phyloP scores from a whole-genome alignment of 768 basidiomycete genomes.

The Ramaria rubella region DNA sequence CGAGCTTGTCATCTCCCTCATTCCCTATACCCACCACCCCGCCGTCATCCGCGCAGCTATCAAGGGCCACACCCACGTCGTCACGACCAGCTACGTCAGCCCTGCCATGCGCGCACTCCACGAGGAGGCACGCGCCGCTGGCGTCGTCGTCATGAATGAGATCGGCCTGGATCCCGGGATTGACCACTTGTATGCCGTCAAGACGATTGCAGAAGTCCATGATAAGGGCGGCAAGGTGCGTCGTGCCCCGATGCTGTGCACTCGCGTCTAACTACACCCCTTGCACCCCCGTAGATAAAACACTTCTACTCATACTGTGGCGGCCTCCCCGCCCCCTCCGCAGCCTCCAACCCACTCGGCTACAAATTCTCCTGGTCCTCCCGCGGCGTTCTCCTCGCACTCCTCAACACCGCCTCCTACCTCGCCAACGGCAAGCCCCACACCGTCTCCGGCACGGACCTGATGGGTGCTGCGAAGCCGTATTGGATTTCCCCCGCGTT shows the following conservation, averaged over 20 bases:
- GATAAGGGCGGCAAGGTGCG: slow-evolving; percentile 86
- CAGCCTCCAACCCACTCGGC: slow-evolving; percentile 89
- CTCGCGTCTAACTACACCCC: background rate
- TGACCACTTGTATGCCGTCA: slow-evolving; percentile 89
- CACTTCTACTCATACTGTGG: slow-evolving; percentile 94
- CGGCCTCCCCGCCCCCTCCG: slow-evolving; percentile 88
- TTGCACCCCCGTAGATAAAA: slow-evolving; percentile 51
- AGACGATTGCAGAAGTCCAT: slow-evolving; percentile 91
- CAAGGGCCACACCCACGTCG: slow-evolving; percentile 83
- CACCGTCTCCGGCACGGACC: slow-evolving; percentile 66
- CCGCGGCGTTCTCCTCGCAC: slow-evolving; percentile 89
- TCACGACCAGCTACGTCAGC: slow-evolving; percentile 94
- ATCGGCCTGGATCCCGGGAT: slow-evolving; percentile 96
- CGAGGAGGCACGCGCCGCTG: slow-evolving; percentile 72
- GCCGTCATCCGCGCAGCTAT: slow-evolving; percentile 89
- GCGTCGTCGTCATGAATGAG: slow-evolving; percentile 94
- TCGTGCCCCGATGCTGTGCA: background rate
- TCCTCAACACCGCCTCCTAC: slow-evolving; percentile 85
- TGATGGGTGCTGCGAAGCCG: slow-evolving; percentile 87
- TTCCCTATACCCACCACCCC: slow-evolving; percentile 90
- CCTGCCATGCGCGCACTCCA: slow-evolving; percentile 87
- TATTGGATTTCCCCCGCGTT: slow-evolving; percentile 95
- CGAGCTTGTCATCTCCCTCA: slow-evolving; percentile 93
- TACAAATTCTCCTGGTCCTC: slow-evolving; percentile 99
- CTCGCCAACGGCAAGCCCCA: slow-evolving; percentile 58